Percentiles rank a stretch among this genome's conserved stretches.
Conservation (phyloP, 768 basidiomycete species). For the Saitozyma sp. region DNA sequence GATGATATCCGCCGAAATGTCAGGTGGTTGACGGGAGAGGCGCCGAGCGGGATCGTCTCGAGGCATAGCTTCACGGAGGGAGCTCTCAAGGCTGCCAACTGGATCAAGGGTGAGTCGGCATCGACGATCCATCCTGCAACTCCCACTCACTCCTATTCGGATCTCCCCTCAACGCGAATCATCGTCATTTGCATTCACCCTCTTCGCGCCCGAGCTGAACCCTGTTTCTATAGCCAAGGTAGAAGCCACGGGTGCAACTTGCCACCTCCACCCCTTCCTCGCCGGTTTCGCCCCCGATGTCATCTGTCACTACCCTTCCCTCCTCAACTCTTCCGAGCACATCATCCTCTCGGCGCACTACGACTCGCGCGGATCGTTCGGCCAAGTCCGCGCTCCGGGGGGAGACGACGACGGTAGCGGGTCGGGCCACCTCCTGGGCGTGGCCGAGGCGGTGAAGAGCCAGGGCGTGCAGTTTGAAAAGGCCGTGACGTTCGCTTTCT, state of each 20-base stretch:
- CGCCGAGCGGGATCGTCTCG: slow-evolving; percentile 67
- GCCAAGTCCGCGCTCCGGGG: slow-evolving; percentile 66
- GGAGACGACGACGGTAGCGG: slow-evolving; percentile 68
- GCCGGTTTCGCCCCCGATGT: slow-evolving; percentile 81
- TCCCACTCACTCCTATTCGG: not conserved
- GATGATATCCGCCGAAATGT: slow-evolving; percentile 69
- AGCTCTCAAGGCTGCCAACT: slow-evolving; percentile 65
- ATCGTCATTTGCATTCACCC: no score
- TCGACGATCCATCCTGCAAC: not conserved
- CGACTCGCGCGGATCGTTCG: slow-evolving; percentile 87
- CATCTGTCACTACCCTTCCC: slow-evolving; percentile 70
- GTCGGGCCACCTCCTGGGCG: slow-evolving; percentile 71
- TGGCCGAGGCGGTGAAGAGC: slow-evolving; percentile 71
- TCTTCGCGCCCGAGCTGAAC: no score
- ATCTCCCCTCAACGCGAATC: no score
- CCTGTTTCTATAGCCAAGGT: slow-evolving; percentile 50
- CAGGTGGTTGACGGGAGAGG: slow-evolving; percentile 80
- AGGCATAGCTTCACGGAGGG: slow-evolving; percentile 80
- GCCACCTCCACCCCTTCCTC: slow-evolving; percentile 67
- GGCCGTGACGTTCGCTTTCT: slow-evolving; percentile 76
- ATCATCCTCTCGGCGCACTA: slow-evolving; percentile 84
- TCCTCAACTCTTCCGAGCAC: slow-evolving; percentile 61
- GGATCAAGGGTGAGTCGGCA: slow-evolving; percentile 65
- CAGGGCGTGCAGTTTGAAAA: slow-evolving; percentile 69
- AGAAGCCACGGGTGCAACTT: slow-evolving; percentile 72